Conservation (phyloP, 148 eudicot species). For the Polygonum maritimum region DNA sequence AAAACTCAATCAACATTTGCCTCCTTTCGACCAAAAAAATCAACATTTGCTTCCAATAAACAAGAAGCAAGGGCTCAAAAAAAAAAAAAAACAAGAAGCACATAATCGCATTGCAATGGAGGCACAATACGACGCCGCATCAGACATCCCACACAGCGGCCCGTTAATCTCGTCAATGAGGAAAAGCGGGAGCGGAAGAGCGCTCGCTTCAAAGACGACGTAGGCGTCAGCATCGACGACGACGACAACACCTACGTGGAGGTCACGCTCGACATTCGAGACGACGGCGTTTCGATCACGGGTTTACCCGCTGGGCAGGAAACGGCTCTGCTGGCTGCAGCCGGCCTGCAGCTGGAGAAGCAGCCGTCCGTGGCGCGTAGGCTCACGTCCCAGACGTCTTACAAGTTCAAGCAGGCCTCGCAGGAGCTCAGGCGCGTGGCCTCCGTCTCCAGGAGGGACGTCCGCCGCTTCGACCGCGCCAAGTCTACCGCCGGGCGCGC, state of each 20-base stretch:
- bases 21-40: too few species aligned
- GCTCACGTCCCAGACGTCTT: conserved; percentile 30
- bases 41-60: too few species aligned
- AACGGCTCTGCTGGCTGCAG: conserved; percentile 24
- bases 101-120: conserved; percentile 18
- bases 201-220: conserved; percentile 4
- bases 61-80: too few species aligned
- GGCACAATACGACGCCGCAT: conserved; percentile 16
- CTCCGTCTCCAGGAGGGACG: conserved; percentile 14
- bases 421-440: conserved; percentile 38
- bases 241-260: conserved; percentile 31
- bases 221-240: neutral
- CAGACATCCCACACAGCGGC: conserved; percentile 37
- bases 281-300: conserved; percentile 40
- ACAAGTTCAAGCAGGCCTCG: conserved; percentile 35
- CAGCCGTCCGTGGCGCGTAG: conserved; percentile 16
- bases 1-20: too few species aligned
- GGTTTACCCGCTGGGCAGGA: conserved; percentile 32
- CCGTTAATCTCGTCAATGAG: conserved; percentile 17
- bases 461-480: conserved; percentile 19
- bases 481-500: conserved; percentile 42
- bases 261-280: conserved; percentile 41
- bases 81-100: too few species aligned
- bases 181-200: conserved; percentile 6
- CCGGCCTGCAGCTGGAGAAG: conserved; percentile 20